Base-by-base conservation (phyloP, 495 filamentous ascomycete species). In the Daldinia concentrica region DNA sequence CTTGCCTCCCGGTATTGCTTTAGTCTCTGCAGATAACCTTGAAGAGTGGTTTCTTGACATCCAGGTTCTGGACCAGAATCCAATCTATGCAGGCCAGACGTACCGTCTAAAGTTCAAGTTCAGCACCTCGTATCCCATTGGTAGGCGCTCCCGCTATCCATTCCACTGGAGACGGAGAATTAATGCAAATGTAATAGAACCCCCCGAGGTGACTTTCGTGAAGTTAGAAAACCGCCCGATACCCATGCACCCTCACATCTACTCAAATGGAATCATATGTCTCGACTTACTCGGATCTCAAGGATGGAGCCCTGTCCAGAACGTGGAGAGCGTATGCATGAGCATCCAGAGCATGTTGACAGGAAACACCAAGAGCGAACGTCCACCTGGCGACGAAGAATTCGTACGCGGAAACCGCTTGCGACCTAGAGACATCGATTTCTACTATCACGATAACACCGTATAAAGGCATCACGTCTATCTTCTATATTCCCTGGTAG, bases 341-440 rank as follows among this genome's bases (percentile, higher is more conserved):
- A 97, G 93, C 78, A 88, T 99, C 51, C 95, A 99, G 82, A 97
- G 93, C 81, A 99, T 99, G 95, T 79, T 99, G 74, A 97, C 95
- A 0, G 91, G 94, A 6, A 99, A 99, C 77, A 91, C 85, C 24
- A 95, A 92, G 80, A 91, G 95, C 69, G 95, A 93, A 78, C 85
- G 93, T 15, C 94, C 94, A 6, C 90, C 90, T 0, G 94, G 93
- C 9, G 92, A 97, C 79, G 90, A 90, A 68, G 90, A 95, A 5
- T 97, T 97, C 75, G 92, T 97, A 15, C 85, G 87, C 43, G 86
- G 85, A 54, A 97, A 97, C 74, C 87, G 88, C 22, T 85, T 88
- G 57, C 82, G 94, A 39, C 94, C 94, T 55, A 82, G 90, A 74
- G 93, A 97, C 79, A 93, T 97, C 69, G 88, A 91, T 58, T 97